phyloP scores from a whole-genome alignment of 2,329 filamentous ascomycete genomes.

The Venturia asperata region DNA sequence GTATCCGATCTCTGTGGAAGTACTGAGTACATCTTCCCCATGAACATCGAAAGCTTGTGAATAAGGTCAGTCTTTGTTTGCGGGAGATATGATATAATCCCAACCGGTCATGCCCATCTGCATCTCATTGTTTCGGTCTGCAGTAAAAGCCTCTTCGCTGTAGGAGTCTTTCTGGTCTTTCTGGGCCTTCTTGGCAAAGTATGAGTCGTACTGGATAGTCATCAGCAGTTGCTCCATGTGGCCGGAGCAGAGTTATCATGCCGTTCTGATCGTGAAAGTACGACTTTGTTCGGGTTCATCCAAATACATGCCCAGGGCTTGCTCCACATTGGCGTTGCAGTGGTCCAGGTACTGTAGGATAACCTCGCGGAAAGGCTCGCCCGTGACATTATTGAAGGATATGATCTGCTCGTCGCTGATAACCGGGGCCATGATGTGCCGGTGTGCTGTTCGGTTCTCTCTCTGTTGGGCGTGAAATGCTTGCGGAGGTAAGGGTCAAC shows the following conservation, averaged over 20 bases:
- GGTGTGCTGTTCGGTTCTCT: not conserved
- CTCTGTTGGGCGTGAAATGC: not conserved
- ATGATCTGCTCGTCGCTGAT: not conserved
- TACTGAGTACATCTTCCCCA: not conserved
- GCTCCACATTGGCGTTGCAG: not conserved
- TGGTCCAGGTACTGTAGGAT: not conserved
- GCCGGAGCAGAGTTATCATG: not conserved
- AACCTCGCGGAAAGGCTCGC: not conserved
- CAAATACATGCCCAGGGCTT: not conserved
- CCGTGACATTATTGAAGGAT: not conserved
- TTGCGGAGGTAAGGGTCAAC: not conserved
- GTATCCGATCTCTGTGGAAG: not conserved
- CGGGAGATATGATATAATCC: not conserved
- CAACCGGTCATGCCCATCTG: slow-evolving; percentile 4
- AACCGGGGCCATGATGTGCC: not conserved
- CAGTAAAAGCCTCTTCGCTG: not conserved
- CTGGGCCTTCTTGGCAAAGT: not conserved
- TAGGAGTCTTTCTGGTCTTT: not conserved
- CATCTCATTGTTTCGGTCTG: not conserved
- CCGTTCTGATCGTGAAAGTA: not conserved
- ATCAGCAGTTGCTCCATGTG: not conserved
- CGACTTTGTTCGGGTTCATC: not conserved
- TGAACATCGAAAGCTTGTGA: not conserved
- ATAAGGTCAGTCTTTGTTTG: not conserved
- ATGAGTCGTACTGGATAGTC: not conserved